Evolutionary conservation across 2,329 filamentous ascomycete genomes (phyloP).

Genomic region (Penicillium sp.): DNA sequence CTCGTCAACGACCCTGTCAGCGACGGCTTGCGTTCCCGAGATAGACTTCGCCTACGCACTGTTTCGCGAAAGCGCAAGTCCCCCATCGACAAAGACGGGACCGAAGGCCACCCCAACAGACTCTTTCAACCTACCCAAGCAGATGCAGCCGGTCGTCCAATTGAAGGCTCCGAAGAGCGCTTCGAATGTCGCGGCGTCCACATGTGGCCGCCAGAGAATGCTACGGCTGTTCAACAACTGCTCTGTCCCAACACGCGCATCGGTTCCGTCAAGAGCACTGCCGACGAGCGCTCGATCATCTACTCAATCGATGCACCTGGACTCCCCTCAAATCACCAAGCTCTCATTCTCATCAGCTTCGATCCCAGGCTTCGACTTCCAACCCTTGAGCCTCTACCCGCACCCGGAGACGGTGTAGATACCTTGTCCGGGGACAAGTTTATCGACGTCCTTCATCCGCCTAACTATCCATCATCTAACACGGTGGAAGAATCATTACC

Average conservation of each 20-base stretch:
- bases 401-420: background rate
- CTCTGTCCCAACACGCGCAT: constrained; percentile 42
- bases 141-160: constrained; percentile 25
- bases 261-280: constrained; percentile 35
- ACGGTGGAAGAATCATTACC: constrained; percentile 12
- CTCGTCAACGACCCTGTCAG: constrained; percentile 44
- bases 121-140: constrained; percentile 33
- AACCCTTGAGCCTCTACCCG: constrained; percentile 6
- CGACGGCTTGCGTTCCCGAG: constrained; percentile 31
- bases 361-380: constrained; percentile 39
- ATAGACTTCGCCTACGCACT: constrained; percentile 45
- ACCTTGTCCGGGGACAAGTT: background rate
- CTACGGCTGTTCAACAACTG: constrained; percentile 41
- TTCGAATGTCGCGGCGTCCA: constrained; percentile 42
- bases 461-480: background rate
- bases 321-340: constrained; percentile 25
- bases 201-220: constrained; percentile 46
- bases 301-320: constrained; percentile 39
- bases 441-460: constrained; percentile 2
- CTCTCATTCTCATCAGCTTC: constrained; percentile 43
- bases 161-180: constrained; percentile 41
- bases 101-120: constrained; percentile 24
- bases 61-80: constrained; percentile 46
- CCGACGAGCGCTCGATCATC: constrained; percentile 44
- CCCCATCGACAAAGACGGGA: constrained; percentile 38